A percentile compares a stretch with the other conserved stretches of the same genome.
Conservation (phyloP, 306 rosid genomes). For the Heteromeles arbutifolia region DNA sequence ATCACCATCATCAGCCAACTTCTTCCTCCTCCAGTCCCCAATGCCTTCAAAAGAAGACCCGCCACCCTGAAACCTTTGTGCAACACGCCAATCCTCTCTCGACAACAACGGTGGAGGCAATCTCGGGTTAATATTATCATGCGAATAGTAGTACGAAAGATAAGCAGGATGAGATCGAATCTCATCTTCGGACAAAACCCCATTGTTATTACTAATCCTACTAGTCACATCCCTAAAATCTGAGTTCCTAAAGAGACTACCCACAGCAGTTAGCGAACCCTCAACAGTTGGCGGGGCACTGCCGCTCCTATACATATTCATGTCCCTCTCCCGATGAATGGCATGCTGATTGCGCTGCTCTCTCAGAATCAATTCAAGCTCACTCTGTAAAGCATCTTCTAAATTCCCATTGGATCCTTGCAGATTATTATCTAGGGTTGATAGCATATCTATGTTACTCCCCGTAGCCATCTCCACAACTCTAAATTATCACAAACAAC, state of each 20-base stretch:
- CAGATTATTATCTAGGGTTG: conserved; percentile 23
- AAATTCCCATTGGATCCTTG: conserved; percentile 44
- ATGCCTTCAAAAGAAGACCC: conserved; percentile 52
- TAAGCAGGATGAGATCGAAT: conserved; percentile 82
- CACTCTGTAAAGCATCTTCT: conserved; percentile 62
- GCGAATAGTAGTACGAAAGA: conserved; percentile 79
- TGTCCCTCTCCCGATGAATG: conserved; percentile 54
- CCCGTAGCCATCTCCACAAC: conserved; percentile 57
- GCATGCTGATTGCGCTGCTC: conserved; percentile 54
- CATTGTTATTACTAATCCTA: conserved; percentile 35
- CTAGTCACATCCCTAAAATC: conserved; percentile 32
- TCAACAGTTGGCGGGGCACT: conserved; percentile 98
- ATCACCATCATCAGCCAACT: conserved; percentile 32
- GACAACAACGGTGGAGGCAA: conserved; percentile 85
- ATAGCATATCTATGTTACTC: conserved; percentile 37
- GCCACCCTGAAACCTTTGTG: conserved; percentile 74
- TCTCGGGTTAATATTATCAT: conserved; percentile 74
- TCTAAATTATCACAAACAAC: conserved; percentile 23
- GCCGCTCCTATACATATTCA: conserved; percentile 81
- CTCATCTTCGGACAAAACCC: conserved; percentile 77
- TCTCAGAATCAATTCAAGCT: conserved; percentile 63
- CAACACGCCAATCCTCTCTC: conserved; percentile 92
- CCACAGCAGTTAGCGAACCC: conserved; percentile 78
- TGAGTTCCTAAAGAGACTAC: conserved; percentile 51
- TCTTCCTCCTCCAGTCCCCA: conserved; percentile 68